Conservation (phyloP, 768 basidiomycete species). For the Kwoniella heveanensis region DNA sequence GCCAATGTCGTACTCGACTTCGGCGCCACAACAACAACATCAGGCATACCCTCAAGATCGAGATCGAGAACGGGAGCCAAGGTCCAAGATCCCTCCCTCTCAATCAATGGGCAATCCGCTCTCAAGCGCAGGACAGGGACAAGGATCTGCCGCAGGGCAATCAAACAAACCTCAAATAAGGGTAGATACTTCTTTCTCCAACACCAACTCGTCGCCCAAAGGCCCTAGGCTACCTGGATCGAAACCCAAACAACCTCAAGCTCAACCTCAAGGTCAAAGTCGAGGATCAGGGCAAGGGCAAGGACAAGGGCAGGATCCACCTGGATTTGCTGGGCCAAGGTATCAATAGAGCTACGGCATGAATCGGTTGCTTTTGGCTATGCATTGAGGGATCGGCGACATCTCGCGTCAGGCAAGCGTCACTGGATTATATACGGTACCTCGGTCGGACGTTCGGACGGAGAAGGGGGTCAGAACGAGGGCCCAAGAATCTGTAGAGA, state of each 20-base stretch:
- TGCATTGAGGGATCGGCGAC: too few relatives aligned
- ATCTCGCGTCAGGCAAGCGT: too few relatives aligned
- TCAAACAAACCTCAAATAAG: neutral
- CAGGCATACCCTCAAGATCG: too few relatives aligned
- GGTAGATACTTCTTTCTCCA: neutral
- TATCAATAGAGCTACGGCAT: neutral
- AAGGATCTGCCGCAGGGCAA: neutral
- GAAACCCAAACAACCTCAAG: neutral
- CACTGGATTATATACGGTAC: too few relatives aligned
- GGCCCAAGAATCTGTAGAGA: too few relatives aligned
- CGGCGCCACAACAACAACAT: neutral
- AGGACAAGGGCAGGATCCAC: constrained; percentile 4
- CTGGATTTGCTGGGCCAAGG: constrained; percentile 21
- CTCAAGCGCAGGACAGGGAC: neutral
- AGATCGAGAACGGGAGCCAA: neutral
- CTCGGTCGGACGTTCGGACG: too few relatives aligned
- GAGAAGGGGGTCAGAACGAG: too few relatives aligned
- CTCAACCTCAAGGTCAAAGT: too few relatives aligned
- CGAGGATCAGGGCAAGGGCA: neutral
- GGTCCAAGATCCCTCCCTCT: neutral
- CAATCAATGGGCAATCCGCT: neutral
- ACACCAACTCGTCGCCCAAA: neutral
- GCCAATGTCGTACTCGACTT: constrained; percentile 2
- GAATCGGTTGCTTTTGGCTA: neutral
- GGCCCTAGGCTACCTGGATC: constrained; percentile 1